Evolutionary conservation across 2,329 filamentous ascomycete species (phyloP), one percentile per base, ranked within the genome.

Genomic region (Diplodia seriata): DNA sequence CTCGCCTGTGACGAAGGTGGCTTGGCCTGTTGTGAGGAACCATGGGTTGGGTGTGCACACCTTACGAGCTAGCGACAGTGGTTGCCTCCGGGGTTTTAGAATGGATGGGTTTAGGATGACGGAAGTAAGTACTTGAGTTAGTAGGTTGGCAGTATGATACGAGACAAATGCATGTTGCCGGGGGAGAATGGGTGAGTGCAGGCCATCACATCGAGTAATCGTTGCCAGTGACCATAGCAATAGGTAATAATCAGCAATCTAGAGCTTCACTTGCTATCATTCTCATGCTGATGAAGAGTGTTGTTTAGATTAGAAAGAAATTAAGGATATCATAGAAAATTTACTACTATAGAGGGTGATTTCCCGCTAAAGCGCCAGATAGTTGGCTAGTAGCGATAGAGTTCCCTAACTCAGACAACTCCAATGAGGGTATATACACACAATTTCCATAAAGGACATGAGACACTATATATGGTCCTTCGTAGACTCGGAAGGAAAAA

Each of bases 401-500:
- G 18, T 20, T 11, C 50, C 50, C 50, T 4, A 14, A 53, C 3
- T n/a, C 43, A 47, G 9, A 47, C 15, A 47, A 57, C 54, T 57
- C 54, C 54, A 57, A 57, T 15, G 33, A 57, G 54, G 54, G 54
- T 57, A 57, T 57, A 57, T 57, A 57, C 54, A 57, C 18, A 57
- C 36, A 40, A 57, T 47, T 47, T 47, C 43, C 26, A 53, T 14
- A 53, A 50, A 53, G 11, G n/a, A 47, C 43, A 47, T 47, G 43
- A n/a, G 26, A 29, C 50, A 53, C 33, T 40, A 57, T 40, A 57
- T 38, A 36, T 57, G 33, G 36, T 20, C 33, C 31, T 20, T 57
- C 31, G 36, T 26, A 26, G n/a, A 26, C 31, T 55, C 29, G 29
- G 31, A 12, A n/a, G 18, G 51, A 14, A 55, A 38, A 56, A 57